Evolutionary conservation across 1,284 basidiomycete genomes (phyloP).

Genomic region (Puccinia coronata): DNA sequence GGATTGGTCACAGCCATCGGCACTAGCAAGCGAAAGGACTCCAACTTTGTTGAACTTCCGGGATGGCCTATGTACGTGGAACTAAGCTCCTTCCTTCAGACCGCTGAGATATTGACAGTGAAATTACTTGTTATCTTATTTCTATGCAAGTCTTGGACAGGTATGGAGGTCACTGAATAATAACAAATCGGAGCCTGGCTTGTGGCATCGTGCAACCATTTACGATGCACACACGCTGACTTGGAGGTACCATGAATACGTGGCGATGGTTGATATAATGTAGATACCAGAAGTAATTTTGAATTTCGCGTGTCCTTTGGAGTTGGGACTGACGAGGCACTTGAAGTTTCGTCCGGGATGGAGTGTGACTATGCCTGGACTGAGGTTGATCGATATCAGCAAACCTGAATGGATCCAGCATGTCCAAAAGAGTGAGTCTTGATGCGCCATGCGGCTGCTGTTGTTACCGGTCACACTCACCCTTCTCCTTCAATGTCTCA

Average conservation of each 20-base stretch:
- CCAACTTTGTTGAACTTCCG: conserved; percentile 14
- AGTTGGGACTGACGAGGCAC: neutral
- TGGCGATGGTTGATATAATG: too few relatives aligned
- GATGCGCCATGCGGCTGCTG: neutral
- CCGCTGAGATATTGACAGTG: neutral
- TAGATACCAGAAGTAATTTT: neutral
- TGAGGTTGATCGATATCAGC: conserved; percentile 46
- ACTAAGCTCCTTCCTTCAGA: neutral
- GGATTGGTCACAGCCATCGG: conserved; percentile 23
- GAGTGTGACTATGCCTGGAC: conserved; percentile 35
- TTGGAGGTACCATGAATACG: neutral
- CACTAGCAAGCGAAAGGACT: conserved; percentile 18
- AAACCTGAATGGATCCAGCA: conserved; percentile 49
- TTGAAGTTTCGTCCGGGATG: conserved; percentile 31
- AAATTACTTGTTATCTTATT: neutral
- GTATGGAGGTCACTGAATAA: neutral
- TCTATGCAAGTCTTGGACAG: neutral
- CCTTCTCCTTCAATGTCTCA: neutral
- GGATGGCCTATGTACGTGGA: conserved; percentile 39
- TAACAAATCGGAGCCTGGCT: neutral
- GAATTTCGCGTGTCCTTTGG: neutral
- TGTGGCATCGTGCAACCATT: neutral
- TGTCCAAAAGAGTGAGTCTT: conserved; percentile 38
- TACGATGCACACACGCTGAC: neutral
- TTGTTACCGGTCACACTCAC: neutral